A percentile compares a stretch with the other conserved stretches of the same genome.
phyloP scores from a whole-genome alignment of 345 rosid genomes.

The Populus davidiana region DNA sequence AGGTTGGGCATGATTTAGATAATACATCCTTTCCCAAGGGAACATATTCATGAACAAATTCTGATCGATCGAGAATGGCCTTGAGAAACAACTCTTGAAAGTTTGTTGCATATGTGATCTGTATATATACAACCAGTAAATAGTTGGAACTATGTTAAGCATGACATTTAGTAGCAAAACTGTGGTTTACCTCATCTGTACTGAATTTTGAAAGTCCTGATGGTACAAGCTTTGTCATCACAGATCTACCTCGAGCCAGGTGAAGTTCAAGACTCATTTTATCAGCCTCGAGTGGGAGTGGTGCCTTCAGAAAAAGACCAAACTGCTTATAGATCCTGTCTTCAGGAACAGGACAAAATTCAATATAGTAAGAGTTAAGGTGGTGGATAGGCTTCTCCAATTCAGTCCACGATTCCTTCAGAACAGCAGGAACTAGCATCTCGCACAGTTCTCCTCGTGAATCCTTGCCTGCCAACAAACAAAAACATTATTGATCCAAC shows the following conservation, averaged over 20 bases:
- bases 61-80: slow-evolving; percentile 61
- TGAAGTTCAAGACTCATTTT: slow-evolving; percentile 75
- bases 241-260: slow-evolving; percentile 76
- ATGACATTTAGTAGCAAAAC: slow-evolving; percentile 11
- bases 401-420: slow-evolving; percentile 57
- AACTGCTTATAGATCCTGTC: slow-evolving; percentile 76
- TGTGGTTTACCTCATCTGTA: slow-evolving; percentile 52
- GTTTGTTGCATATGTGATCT: slow-evolving; percentile 58
- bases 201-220: slow-evolving; percentile 40
- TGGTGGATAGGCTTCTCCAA: slow-evolving; percentile 31
- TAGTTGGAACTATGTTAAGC: slow-evolving; percentile 5
- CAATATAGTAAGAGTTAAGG: slow-evolving; percentile 54
- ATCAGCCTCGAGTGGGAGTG: slow-evolving; percentile 80
- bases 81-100: slow-evolving; percentile 84
- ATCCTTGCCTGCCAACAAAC: slow-evolving; percentile 44
- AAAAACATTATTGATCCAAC: slow-evolving; percentile 7
- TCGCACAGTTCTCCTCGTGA: slow-evolving; percentile 64
- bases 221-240: slow-evolving; percentile 57
- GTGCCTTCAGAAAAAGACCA: slow-evolving; percentile 69
- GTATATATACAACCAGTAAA: slow-evolving; percentile 25
- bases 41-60: slow-evolving; percentile 53
- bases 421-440: slow-evolving; percentile 63
- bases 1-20: slow-evolving; percentile 41
- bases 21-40: slow-evolving; percentile 45
- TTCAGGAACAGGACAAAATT: slow-evolving; percentile 61